Evolutionary conservation across 2,329 filamentous ascomycete genomes (phyloP).

Genomic region (Hypoxylon sp.): DNA sequence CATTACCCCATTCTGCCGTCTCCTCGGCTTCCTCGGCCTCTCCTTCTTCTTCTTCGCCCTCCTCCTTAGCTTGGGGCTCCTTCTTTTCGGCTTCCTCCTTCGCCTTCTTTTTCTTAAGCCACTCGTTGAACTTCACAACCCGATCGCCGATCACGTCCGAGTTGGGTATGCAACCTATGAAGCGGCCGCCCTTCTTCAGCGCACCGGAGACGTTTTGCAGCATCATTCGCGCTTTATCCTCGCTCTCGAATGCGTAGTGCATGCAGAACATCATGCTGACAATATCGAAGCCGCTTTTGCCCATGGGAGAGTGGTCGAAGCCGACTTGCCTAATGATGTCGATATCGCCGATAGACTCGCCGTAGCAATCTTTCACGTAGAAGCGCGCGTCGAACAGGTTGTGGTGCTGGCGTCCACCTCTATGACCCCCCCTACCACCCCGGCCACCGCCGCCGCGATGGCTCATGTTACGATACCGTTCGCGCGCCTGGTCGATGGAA

Average conservation of each 20-base stretch:
- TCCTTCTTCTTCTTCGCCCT: slow-evolving; percentile 54
- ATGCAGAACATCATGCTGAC: slow-evolving; percentile 99
- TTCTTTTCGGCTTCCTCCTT: slow-evolving; percentile 44
- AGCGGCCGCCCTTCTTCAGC: slow-evolving; percentile 92
- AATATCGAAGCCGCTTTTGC: slow-evolving; percentile 89
- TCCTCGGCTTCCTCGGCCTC: slow-evolving; percentile 74
- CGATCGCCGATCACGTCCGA: slow-evolving; percentile 88
- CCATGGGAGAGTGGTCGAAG: slow-evolving; percentile 82
- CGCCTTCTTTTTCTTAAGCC: slow-evolving; percentile 60
- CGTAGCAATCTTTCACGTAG: slow-evolving; percentile 92
- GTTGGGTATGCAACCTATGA: slow-evolving; percentile 97
- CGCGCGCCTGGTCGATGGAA: slow-evolving; percentile 89
- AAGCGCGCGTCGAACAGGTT: slow-evolving; percentile 87
- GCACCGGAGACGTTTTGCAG: slow-evolving; percentile 90
- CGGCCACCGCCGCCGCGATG: slow-evolving; percentile 68
- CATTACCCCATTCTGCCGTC: slow-evolving; percentile 90
- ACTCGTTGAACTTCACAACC: slow-evolving; percentile 82
- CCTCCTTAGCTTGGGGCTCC: slow-evolving; percentile 53
- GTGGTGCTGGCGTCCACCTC: slow-evolving; percentile 62
- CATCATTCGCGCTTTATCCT: slow-evolving; percentile 92
- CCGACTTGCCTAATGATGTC: slow-evolving; percentile 88
- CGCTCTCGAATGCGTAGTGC: slow-evolving; percentile 97
- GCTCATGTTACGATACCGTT: slow-evolving; percentile 83
- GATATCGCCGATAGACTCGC: slow-evolving; percentile 84
- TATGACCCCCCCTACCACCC: slow-evolving; percentile 58